Evolutionary conservation across 768 basidiomycete species (phyloP).

Genomic region (Guyanaporus albipodus): DNA sequence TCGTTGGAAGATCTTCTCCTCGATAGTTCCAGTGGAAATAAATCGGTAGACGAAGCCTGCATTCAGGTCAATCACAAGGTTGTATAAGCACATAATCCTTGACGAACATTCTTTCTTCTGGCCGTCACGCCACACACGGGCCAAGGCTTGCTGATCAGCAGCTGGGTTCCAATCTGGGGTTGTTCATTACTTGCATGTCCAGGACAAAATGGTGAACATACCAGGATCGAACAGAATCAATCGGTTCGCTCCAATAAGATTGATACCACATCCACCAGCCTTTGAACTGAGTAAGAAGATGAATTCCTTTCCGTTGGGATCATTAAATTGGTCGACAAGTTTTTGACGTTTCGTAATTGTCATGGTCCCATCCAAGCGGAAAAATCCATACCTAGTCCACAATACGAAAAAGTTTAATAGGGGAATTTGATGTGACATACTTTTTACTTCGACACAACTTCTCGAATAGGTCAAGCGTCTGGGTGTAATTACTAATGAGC

Average conservation of each 20-base stretch:
- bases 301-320: constrained; percentile 90
- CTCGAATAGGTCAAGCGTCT: constrained; percentile 91
- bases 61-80: background rate
- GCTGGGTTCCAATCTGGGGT: constrained; percentile 93
- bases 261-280: constrained; percentile 95
- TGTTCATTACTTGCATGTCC: background rate
- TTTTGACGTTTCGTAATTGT: constrained; percentile 89
- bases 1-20: constrained; percentile 98
- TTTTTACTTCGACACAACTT: constrained; percentile 82
- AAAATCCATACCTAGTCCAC: constrained; percentile 73
- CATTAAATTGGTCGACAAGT: constrained; percentile 93
- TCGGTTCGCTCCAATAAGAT: constrained; percentile 92
- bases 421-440: constrained; percentile 37
- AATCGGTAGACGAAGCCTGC: constrained; percentile 97
- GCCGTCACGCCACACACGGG: constrained; percentile 98
- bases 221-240: constrained; percentile 95
- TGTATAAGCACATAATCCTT: background rate
- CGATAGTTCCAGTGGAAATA: constrained; percentile 94
- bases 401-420: background rate
- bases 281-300: constrained; percentile 93
- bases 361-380: constrained; percentile 95
- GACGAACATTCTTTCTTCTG: constrained; percentile 97
- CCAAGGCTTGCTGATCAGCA: constrained; percentile 96
- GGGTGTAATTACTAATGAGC: constrained; percentile 94
- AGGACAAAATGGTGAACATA: constrained; percentile 29